Conservation (phyloP, 2,329 filamentous ascomycete genomes). For the Conoideocrella luteorostrata region DNA sequence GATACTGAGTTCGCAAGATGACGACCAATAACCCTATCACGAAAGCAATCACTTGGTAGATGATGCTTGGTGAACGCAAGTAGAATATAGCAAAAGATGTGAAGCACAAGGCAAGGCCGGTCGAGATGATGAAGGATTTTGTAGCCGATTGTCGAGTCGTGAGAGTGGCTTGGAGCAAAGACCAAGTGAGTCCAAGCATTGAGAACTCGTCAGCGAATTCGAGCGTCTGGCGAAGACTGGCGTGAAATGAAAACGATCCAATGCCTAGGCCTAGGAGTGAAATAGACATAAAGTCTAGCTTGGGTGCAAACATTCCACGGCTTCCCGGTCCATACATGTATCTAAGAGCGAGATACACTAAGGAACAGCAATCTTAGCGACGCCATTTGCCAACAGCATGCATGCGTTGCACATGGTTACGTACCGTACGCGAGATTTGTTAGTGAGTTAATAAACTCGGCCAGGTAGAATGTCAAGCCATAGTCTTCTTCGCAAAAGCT, state of each 20-base stretch:
- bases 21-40: constrained; percentile 25
- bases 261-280: constrained; percentile 35
- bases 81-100: constrained; percentile 36
- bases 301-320: constrained; percentile 23
- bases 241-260: constrained; percentile 38
- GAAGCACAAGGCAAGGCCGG: constrained; percentile 33
- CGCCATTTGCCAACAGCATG: background rate
- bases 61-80: constrained; percentile 33
- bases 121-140: constrained; percentile 24
- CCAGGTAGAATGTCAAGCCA: constrained; percentile 33
- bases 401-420: constrained; percentile 34
- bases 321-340: constrained; percentile 28
- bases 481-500: constrained; percentile 44
- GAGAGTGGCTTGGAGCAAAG: constrained; percentile 44
- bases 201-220: constrained; percentile 51
- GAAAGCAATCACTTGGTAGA: constrained; percentile 37
- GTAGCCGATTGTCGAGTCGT: constrained; percentile 35
- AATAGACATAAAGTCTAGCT: constrained; percentile 34
- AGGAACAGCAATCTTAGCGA: constrained; percentile 4
- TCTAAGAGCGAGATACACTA: constrained; percentile 36
- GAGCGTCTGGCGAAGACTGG: constrained; percentile 34
- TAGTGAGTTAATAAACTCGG: constrained; percentile 38
- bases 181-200: constrained; percentile 48
- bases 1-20: constrained; percentile 26
- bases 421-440: constrained; percentile 38